Conservation (phyloP, 1,284 basidiomycete genomes). For the Thecaphora thlaspeos region DNA sequence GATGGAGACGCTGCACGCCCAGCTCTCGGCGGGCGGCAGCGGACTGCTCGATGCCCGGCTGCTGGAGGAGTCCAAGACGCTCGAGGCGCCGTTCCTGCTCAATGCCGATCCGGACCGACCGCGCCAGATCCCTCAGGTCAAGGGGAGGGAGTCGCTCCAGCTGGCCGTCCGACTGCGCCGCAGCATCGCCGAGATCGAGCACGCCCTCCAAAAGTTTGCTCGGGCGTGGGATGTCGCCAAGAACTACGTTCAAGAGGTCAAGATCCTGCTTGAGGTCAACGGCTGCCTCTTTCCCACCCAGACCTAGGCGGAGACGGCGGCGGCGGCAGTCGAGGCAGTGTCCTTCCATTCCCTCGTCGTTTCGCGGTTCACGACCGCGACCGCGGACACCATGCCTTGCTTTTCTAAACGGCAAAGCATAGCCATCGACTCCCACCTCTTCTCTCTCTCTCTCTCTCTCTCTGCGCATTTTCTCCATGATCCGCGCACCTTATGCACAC, state of each 20-base stretch:
- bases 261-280: slow-evolving; percentile 29
- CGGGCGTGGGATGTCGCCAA: slow-evolving; percentile 38
- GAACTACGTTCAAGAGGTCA: slow-evolving; percentile 30
- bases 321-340: no score
- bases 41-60: neutral
- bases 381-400: no score
- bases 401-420: no score
- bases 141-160: slow-evolving; percentile 17
- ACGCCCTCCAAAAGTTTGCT: slow-evolving; percentile 26
- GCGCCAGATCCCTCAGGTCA: slow-evolving; percentile 9
- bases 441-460: no score
- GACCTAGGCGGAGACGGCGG: no score
- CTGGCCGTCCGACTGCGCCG: slow-evolving; percentile 20
- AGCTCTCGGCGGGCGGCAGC: slow-evolving; percentile 26
- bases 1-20: slow-evolving; percentile 45
- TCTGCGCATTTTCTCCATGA: no score
- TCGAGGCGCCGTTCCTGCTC: slow-evolving; percentile 23
- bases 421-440: no score
- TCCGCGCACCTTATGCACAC: no score
- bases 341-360: no score
- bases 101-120: slow-evolving; percentile 19
- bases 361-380: no score
- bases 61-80: neutral
- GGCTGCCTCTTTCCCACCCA: slow-evolving; percentile 16
- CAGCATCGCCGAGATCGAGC: slow-evolving; percentile 31